These are phyloP conservation scores for Stylonectria norvegica DNA, from an alignment of 2,329 filamentous ascomycete species.

Conservation along the genomic window DNA sequence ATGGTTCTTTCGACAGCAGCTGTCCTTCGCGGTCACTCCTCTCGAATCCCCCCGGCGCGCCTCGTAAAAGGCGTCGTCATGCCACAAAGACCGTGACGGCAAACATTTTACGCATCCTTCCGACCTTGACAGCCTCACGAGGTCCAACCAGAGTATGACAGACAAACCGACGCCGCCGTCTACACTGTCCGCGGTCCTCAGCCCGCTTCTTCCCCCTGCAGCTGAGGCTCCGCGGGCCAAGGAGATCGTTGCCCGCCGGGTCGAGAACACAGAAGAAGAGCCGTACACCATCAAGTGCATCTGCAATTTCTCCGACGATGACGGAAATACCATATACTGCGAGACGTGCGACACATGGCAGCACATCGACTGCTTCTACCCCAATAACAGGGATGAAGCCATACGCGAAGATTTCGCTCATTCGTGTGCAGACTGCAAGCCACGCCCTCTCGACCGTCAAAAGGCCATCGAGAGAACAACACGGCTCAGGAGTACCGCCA, in stretches of 20 bases:
- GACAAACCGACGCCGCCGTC: constrained; percentile 52
- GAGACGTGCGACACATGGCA: constrained; percentile 97
- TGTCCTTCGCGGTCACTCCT: constrained; percentile 17
- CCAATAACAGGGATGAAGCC: constrained; percentile 66
- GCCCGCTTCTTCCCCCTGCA: constrained; percentile 46
- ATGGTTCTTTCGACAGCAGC: constrained; percentile 19
- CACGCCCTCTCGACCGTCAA: constrained; percentile 68
- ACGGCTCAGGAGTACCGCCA: constrained; percentile 48
- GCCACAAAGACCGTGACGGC: constrained; percentile 52
- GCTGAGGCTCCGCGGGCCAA: constrained; percentile 31
- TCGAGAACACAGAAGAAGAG: constrained; percentile 64
- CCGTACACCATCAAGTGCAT: constrained; percentile 98
- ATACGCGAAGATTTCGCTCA: constrained; percentile 71
- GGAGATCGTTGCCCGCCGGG: constrained; percentile 43
- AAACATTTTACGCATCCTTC: constrained; percentile 42
- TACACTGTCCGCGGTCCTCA: constrained; percentile 54
- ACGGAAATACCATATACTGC: constrained; percentile 96
- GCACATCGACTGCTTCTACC: constrained; percentile 95
- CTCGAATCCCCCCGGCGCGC: constrained; percentile 34
- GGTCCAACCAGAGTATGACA: constrained; percentile 58
- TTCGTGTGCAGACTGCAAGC: constrained; percentile 85
- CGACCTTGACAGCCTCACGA: constrained; percentile 38
- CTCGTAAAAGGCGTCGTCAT: constrained; percentile 54
- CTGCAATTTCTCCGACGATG: constrained; percentile 88
- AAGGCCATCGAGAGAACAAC: constrained; percentile 70